These are phyloP conservation scores for Tolypocladium ovalisporum DNA, from an alignment of 2,329 filamentous ascomycete species.

Conservation along the genomic window DNA sequence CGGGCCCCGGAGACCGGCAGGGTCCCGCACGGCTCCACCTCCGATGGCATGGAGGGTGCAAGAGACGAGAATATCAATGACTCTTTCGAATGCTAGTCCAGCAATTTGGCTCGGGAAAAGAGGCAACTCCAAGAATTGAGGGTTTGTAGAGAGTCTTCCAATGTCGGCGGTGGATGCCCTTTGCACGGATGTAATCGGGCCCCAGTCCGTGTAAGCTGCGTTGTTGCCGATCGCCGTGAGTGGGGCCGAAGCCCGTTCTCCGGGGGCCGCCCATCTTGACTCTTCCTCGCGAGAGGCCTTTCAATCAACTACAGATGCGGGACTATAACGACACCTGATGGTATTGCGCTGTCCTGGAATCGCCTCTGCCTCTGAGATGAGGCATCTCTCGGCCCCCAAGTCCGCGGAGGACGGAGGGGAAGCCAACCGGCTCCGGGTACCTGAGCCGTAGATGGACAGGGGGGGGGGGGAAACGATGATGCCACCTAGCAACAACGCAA, in stretches of 20 bases:
- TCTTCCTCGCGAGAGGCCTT: background rate
- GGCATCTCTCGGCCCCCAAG: no score
- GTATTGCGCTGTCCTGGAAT: background rate
- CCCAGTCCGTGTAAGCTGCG: background rate
- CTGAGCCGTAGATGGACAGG: background rate
- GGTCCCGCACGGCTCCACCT: background rate
- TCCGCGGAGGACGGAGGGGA: no score
- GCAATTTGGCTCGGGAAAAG: no score
- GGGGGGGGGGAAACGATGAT: no score
- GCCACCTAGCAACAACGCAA: background rate
- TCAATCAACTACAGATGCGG: background rate
- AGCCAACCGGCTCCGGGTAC: background rate
- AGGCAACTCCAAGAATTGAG: no score
- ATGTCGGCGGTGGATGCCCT: no score
- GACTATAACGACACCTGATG: background rate
- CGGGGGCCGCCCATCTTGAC: background rate
- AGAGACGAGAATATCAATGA: no score
- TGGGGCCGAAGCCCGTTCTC: background rate
- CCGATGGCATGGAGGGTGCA: background rate
- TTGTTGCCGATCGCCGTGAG: background rate
- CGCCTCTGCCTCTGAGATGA: no score
- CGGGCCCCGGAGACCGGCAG: background rate
- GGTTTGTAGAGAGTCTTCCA: no score
- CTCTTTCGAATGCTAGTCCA: no score
- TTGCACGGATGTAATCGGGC: no score